Conservation (phyloP, 176 grass and related monocot species). For the Avena atlantica region DNA sequence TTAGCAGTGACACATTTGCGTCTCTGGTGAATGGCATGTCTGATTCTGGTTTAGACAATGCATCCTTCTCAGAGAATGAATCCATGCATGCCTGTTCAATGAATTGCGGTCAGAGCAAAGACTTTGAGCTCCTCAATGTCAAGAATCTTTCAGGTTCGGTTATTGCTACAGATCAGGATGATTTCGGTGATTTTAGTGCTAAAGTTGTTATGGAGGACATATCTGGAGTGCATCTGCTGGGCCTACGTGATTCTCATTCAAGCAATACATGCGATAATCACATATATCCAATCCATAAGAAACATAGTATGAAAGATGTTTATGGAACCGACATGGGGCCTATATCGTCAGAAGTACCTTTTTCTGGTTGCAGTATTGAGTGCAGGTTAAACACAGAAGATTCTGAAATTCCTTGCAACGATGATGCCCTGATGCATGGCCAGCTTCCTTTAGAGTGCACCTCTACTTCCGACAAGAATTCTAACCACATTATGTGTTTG, state of each 20-base stretch:
- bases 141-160: constrained; percentile 60
- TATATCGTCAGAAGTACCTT: constrained; percentile 45
- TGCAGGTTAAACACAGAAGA: constrained; percentile 67
- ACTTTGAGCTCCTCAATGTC: constrained; percentile 69
- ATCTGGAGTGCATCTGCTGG: neutral
- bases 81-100: constrained; percentile 51
- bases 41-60: constrained; percentile 46
- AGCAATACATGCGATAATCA: constrained; percentile 35
- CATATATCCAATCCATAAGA: constrained; percentile 27
- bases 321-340: constrained; percentile 48
- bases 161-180: constrained; percentile 50
- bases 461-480: constrained; percentile 35
- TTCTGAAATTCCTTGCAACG: constrained; percentile 71
- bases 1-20: constrained; percentile 7
- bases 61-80: constrained; percentile 51
- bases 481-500: constrained; percentile 14
- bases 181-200: constrained; percentile 40
- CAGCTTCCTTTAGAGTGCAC: constrained; percentile 37
- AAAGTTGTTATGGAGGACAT: constrained; percentile 23
- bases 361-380: constrained; percentile 28
- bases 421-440: constrained; percentile 41
- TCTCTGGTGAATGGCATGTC: constrained; percentile 34
- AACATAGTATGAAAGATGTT: constrained; percentile 36
- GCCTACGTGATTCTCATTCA: neutral
- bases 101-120: constrained; percentile 40